Percentiles rank a stretch among this genome's conserved stretches.
These are phyloP conservation scores for Tetratostichococcus sp. DNA, from an alignment of 139 green algal genomes.

Conservation along the genomic window DNA sequence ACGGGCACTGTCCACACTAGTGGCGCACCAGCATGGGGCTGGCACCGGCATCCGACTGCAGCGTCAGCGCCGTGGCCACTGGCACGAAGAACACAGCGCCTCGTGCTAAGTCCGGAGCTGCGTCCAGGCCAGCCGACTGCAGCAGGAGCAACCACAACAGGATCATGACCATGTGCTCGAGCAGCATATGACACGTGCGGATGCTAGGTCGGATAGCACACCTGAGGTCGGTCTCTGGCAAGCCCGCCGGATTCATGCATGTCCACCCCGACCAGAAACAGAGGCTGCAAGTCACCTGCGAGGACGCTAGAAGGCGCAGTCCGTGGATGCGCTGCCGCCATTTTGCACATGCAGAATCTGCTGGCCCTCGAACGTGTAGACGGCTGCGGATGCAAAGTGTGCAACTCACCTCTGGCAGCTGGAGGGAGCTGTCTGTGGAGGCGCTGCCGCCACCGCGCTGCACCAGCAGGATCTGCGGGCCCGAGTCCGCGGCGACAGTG, in stretches of 20 bases:
- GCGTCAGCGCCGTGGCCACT: conserved; percentile 26
- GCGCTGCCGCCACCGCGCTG: conserved; percentile 21
- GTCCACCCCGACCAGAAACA: neutral
- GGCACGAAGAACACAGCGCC: conserved; percentile 51
- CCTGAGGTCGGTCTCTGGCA: too few species aligned
- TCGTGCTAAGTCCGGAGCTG: neutral
- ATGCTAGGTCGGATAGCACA: too few species aligned
- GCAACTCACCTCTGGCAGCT: conserved; percentile 1
- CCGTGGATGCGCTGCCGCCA: too few species aligned
- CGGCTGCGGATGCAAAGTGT: too few species aligned
- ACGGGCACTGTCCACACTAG: too few species aligned
- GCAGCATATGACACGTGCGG: too few species aligned
- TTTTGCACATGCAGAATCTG: too few species aligned
- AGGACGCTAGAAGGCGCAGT: too few species aligned
- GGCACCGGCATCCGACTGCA: conserved; percentile 1
- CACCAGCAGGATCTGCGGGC: conserved; percentile 49
- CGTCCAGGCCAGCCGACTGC: neutral
- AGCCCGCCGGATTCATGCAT: neutral
- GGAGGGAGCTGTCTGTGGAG: neutral
- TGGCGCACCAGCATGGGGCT: neutral
- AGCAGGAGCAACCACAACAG: neutral
- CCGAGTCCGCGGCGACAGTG: neutral
- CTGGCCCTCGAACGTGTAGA: too few species aligned
- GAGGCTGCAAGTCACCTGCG: too few species aligned
- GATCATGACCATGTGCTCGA: too few species aligned